Evolutionary conservation across 148 eudicot genomes (phyloP).

Genomic region (Heliosperma pusillum): DNA sequence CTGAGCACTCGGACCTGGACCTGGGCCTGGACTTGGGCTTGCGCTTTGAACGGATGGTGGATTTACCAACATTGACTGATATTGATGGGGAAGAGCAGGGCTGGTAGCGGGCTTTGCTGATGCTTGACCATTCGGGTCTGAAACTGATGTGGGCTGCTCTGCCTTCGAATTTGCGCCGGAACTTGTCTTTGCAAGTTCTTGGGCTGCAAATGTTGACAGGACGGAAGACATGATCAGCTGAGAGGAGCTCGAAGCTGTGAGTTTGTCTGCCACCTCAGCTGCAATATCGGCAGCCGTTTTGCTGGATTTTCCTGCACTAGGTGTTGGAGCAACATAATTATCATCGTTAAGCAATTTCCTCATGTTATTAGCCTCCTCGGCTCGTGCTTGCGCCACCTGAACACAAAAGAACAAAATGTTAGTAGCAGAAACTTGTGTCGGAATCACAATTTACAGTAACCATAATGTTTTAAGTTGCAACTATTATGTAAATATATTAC

Average conservation of each 20-base stretch:
- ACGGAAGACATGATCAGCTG: conserved; percentile 89
- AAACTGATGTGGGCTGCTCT: conserved; percentile 35
- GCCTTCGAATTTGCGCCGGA: conserved; percentile 32
- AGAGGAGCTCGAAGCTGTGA: conserved; percentile 86
- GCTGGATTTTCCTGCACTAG: conserved; percentile 42
- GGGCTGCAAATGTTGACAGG: conserved; percentile 90
- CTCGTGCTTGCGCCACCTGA: conserved; percentile 84
- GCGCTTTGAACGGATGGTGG: conserved; percentile 44
- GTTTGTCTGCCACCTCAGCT: conserved; percentile 93
- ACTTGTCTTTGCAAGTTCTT: conserved; percentile 51
- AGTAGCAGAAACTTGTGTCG: conserved; percentile 6
- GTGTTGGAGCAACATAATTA: conserved; percentile 40
- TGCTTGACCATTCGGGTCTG: conserved; percentile 34
- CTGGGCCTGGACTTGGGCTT: conserved; percentile 26
- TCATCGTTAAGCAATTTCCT: conserved; percentile 62
- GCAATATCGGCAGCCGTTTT: conserved; percentile 84
- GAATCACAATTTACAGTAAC: background rate
- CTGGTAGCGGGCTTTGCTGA: conserved; percentile 27
- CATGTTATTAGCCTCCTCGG: conserved; percentile 64
- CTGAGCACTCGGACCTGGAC: conserved; percentile 30
- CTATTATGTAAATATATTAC: background rate
- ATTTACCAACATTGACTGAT: conserved; percentile 50
- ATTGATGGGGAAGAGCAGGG: conserved; percentile 38
- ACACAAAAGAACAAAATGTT: background rate
- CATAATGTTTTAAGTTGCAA: background rate